Conservation (phyloP, 768 basidiomycete genomes). For the Cyclocybe cylindracea region DNA sequence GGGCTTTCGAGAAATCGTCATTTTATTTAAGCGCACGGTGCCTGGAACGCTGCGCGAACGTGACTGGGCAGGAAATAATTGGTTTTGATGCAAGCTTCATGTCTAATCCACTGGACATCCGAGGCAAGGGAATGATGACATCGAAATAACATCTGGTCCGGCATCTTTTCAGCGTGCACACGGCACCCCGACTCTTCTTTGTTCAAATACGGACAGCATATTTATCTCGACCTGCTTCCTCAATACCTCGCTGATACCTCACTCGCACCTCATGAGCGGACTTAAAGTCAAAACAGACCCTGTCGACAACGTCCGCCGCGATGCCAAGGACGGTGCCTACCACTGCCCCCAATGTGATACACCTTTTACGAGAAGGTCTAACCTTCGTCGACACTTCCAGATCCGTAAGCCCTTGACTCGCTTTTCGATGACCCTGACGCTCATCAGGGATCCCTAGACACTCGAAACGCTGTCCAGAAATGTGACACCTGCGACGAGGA, state of each 20-base stretch:
- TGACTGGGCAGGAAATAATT: background rate
- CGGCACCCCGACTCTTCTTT: conserved; percentile 1
- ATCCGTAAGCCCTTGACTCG: conserved; percentile 27
- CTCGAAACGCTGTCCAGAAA: conserved; percentile 23
- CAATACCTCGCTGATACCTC: conserved; percentile 8
- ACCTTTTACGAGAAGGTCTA: conserved; percentile 37
- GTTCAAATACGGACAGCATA: conserved; percentile 18
- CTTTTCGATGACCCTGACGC: conserved; percentile 9
- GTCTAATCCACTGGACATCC: conserved; percentile 20
- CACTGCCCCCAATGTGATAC: conserved; percentile 36
- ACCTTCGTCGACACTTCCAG: conserved; percentile 34
- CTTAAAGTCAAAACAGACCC: conserved; percentile 18
- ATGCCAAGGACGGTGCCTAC: conserved; percentile 33
- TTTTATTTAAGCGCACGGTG: too few species aligned
- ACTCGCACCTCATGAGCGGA: conserved; percentile 18
- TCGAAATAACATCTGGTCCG: background rate
- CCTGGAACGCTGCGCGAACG: background rate
- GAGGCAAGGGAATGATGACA: conserved; percentile 4
- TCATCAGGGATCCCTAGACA: conserved; percentile 18
- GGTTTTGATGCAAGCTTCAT: conserved; percentile 14
- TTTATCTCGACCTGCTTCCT: conserved; percentile 9
- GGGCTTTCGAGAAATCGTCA: too few species aligned
- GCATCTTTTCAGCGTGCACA: conserved; percentile 1
- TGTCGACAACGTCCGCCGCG: conserved; percentile 33
- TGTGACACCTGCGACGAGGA: conserved; percentile 26